phyloP scores from a whole-genome alignment of 164 flowering plant genomes.

The Stephania yunnanensis region DNA sequence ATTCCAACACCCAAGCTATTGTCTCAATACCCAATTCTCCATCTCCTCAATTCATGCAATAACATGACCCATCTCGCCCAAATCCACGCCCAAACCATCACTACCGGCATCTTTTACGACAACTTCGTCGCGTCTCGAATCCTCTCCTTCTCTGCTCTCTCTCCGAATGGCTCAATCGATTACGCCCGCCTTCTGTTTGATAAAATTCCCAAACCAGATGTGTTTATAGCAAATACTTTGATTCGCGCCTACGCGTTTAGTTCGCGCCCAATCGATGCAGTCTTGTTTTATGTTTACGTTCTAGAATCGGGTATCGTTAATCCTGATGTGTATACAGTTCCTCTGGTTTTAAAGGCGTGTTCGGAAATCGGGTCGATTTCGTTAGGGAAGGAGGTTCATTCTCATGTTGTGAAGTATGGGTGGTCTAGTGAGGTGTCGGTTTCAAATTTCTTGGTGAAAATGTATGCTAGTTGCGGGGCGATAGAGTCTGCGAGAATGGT shows the following conservation, averaged over 20 bases:
- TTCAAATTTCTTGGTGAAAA: conserved; percentile 21
- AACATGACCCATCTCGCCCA: conserved; percentile 24
- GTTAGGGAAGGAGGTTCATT: conserved; percentile 20
- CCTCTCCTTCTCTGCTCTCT: conserved; percentile 30
- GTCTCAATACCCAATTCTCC: conserved; percentile 22
- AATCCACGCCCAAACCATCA: conserved; percentile 33
- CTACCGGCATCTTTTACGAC: conserved; percentile 19
- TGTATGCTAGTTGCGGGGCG: conserved; percentile 23
- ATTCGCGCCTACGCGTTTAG: conserved; percentile 21
- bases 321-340: conserved; percentile 20
- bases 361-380: conserved; percentile 18
- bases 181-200: conserved; percentile 24
- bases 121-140: conserved; percentile 28
- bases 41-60: conserved; percentile 26
- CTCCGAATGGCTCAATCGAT: conserved; percentile 23
- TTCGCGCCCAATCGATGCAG: conserved; percentile 17
- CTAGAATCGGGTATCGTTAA: conserved; percentile 15
- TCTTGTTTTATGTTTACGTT: conserved; percentile 19
- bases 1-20: conserved; percentile 22
- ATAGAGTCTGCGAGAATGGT: conserved; percentile 19
- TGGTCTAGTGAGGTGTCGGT: conserved; percentile 15
- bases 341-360: conserved; percentile 27
- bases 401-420: conserved; percentile 20
- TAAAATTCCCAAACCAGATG: conserved; percentile 20
- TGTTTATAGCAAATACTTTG: conserved; percentile 23